Evolutionary conservation across 495 filamentous ascomycete genomes (phyloP).

Genomic region (Daldinia grandis): DNA sequence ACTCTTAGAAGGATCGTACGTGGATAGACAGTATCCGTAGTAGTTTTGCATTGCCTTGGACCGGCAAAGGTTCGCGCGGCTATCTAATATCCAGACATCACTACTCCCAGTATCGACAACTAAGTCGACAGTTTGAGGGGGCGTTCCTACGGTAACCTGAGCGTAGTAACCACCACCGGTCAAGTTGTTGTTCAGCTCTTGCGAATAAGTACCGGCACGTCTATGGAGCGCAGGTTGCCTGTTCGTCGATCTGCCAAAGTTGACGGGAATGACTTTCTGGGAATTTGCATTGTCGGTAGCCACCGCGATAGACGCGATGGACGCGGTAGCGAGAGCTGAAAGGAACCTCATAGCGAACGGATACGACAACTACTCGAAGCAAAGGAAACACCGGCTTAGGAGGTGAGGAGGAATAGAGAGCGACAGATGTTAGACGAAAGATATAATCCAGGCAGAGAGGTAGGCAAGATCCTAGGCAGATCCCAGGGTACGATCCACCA

Average conservation of each 20-base stretch:
- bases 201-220: slow-evolving; percentile 45
- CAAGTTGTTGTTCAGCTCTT: slow-evolving; percentile 56
- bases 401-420: neutral
- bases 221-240: slow-evolving; percentile 26
- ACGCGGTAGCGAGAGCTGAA: slow-evolving; percentile 20
- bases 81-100: slow-evolving; percentile 77
- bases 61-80: slow-evolving; percentile 55
- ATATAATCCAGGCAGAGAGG: neutral
- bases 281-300: slow-evolving; percentile 17
- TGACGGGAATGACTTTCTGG: slow-evolving; percentile 40
- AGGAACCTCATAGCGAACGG: slow-evolving; percentile 33
- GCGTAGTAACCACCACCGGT: slow-evolving; percentile 68
- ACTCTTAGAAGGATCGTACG: slow-evolving; percentile 66
- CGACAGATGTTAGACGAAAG: neutral
- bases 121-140: slow-evolving; percentile 63
- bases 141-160: slow-evolving; percentile 74
- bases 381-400: neutral
- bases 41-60: slow-evolving; percentile 43
- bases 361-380: neutral
- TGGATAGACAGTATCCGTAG: slow-evolving; percentile 46
- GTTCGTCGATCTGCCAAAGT: slow-evolving; percentile 32
- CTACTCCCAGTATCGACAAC: slow-evolving; percentile 84
- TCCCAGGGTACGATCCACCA: slow-evolving; percentile 1
- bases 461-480: neutral
- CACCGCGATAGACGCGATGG: slow-evolving; percentile 11